These are phyloP conservation scores for Neurospora sublineolata DNA, from an alignment of 495 filamentous ascomycete species.

Conservation along the genomic window DNA sequence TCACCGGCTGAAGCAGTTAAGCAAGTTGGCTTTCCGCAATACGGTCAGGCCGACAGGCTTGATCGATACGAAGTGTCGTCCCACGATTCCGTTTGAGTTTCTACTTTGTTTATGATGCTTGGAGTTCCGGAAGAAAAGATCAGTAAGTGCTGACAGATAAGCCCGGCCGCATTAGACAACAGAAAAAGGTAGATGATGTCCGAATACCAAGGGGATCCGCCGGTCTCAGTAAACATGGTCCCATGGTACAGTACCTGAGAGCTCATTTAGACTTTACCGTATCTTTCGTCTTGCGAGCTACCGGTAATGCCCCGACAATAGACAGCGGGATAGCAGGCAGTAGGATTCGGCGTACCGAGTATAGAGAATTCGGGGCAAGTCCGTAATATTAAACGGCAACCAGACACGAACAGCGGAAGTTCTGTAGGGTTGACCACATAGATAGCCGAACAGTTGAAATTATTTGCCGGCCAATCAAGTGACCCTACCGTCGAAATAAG, in stretches of 20 bases:
- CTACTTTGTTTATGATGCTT: background rate
- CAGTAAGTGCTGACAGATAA: background rate
- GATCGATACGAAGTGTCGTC: background rate
- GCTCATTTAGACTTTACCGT: background rate
- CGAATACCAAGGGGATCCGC: background rate
- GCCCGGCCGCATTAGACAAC: background rate
- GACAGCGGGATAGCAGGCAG: background rate
- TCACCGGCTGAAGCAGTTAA: background rate
- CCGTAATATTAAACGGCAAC: background rate
- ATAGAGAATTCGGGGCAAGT: background rate
- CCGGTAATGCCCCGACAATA: background rate
- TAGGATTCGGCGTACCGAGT: background rate
- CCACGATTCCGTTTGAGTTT: background rate
- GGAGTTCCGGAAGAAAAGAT: background rate
- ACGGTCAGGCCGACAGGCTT: background rate
- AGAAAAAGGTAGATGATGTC: background rate
- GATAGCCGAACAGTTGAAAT: background rate
- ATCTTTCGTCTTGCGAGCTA: background rate
- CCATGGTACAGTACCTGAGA: background rate
- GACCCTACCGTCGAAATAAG: slow-evolving; percentile 9
- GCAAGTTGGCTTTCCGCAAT: background rate
- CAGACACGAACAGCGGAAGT: background rate
- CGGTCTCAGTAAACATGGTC: background rate
- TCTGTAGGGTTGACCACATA: background rate
- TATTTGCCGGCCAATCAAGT: slow-evolving; percentile 1